Conservation (phyloP, 2,329 filamentous ascomycete species). For the Lomentospora prolificans region DNA sequence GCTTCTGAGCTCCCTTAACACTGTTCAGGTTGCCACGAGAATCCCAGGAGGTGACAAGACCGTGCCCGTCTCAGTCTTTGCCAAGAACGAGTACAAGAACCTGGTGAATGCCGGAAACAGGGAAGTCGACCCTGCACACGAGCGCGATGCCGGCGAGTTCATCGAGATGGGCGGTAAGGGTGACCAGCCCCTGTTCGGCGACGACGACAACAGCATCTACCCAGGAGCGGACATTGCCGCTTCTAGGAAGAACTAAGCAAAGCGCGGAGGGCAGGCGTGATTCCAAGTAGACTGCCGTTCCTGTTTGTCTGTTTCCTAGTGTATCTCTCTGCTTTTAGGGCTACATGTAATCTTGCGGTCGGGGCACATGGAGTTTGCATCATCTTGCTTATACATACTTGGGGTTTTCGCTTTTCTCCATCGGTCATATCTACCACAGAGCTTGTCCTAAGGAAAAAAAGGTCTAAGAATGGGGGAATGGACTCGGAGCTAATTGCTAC, state of each 20-base stretch:
- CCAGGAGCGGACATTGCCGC: constrained; percentile 21
- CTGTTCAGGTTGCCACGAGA: constrained; percentile 45
- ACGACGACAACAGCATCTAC: constrained; percentile 47
- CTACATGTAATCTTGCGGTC: not conserved
- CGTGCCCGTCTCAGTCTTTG: constrained; percentile 60
- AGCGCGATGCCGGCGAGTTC: constrained; percentile 65
- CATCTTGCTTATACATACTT: not conserved
- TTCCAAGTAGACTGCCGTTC: not conserved
- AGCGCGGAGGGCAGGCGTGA: not conserved
- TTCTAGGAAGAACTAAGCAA: constrained; percentile 1
- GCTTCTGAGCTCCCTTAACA: constrained; percentile 71
- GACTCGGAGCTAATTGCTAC: not conserved
- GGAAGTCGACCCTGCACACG: constrained; percentile 58
- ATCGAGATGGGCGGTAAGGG: constrained; percentile 78
- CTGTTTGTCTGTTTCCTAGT: not conserved
- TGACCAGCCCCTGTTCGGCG: constrained; percentile 65
- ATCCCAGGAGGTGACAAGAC: constrained; percentile 48
- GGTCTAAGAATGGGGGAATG: not conserved
- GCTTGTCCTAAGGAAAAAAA: not conserved
- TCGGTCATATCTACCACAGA: not conserved
- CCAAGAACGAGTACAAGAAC: constrained; percentile 51
- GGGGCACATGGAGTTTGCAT: not conserved
- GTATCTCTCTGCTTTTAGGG: not conserved
- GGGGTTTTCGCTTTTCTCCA: not conserved
- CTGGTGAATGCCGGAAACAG: constrained; percentile 28